Evolutionary conservation across 805 yeast genomes (phyloP).

Genomic region (Nematodospora valgi): DNA sequence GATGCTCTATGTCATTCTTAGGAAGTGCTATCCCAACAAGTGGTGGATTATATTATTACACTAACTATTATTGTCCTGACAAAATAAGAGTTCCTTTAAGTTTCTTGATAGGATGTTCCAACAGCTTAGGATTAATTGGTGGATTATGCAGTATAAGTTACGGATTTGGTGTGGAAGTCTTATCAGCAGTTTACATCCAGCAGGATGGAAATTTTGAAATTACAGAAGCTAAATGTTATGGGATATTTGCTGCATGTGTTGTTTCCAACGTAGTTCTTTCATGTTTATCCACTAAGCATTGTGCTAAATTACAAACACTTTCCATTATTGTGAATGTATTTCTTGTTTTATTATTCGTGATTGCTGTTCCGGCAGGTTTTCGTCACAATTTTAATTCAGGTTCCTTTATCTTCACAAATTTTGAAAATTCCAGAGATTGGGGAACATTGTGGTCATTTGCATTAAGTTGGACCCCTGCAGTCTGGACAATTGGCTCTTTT

Average conservation of each 20-base stretch:
- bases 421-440: slow-evolving; percentile 45
- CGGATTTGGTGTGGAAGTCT: slow-evolving; percentile 57
- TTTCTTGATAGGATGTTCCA: slow-evolving; percentile 61
- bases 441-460: slow-evolving; percentile 40
- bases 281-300: slow-evolving; percentile 49
- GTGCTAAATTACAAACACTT: slow-evolving; percentile 55
- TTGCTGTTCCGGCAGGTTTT: slow-evolving; percentile 62
- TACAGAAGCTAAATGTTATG: slow-evolving; percentile 53
- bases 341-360: slow-evolving; percentile 49
- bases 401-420: slow-evolving; percentile 51
- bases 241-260: slow-evolving; percentile 60
- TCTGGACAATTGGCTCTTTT: slow-evolving; percentile 75
- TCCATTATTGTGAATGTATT: slow-evolving; percentile 52
- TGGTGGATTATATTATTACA: slow-evolving; percentile 55
- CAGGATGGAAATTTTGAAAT: slow-evolving; percentile 52
- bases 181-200: slow-evolving; percentile 53
- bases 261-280: slow-evolving; percentile 49
- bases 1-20: slow-evolving; percentile 58
- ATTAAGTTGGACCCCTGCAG: slow-evolving; percentile 59
- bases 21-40: slow-evolving; percentile 69
- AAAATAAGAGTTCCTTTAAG: slow-evolving; percentile 46
- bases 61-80: slow-evolving; percentile 59
- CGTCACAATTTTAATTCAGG: slow-evolving; percentile 18
- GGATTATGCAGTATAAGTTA: slow-evolving; percentile 64
- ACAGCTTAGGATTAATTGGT: slow-evolving; percentile 60